Evolutionary conservation across 345 rosid genomes (phyloP), one percentile per base, ranked within the genome.

Genomic region (Microthlaspi erraticum): DNA sequence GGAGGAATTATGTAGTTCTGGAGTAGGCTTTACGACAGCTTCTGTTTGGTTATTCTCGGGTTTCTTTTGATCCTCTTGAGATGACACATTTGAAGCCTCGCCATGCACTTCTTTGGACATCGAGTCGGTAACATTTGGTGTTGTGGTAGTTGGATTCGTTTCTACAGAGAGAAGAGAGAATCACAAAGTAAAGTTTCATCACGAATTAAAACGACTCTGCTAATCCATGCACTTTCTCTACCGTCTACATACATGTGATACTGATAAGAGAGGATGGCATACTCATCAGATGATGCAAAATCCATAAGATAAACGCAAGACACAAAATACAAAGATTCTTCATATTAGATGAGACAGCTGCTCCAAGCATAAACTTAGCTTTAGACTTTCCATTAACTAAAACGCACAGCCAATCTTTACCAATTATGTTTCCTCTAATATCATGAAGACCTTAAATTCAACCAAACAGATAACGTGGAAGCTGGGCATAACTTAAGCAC

Each of bases 161-260:
- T 84, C 99, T 88, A 79, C 80, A 80, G 57, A 64, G 44, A 77
- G 68, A 77, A 78, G 72, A 16, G 55, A 31, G 63, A 48, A 64
- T 53, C 57, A 29, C 51, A 48, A 72, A 54, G 62, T 48, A n/a
- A 61, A 65, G 48, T 64, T 60, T 60, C 70, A 66, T 45, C 64
- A 39, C 42, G 54, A 45, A 51, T 20, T 56, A 13, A 60, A 16
- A 16, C 8, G 58, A 61, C 52, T 61, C 63, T 60, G 34, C 52
- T 60, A 68, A 53, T 36, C 36, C 36, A 60, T 60, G 57, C 23
- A 51, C 42, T 51, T 16, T 26, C 31, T 68, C 52, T 23, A 60
- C 55, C 5, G 39, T 41, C 54, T 42, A 32, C 10, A 48, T 50
- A 59, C 68, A 32, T 16, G 48, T 49, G 56, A 66, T 19, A 50